These are phyloP conservation scores for Colletotrichum sp. DNA, from an alignment of 2,329 filamentous ascomycete species.

Conservation along the genomic window DNA sequence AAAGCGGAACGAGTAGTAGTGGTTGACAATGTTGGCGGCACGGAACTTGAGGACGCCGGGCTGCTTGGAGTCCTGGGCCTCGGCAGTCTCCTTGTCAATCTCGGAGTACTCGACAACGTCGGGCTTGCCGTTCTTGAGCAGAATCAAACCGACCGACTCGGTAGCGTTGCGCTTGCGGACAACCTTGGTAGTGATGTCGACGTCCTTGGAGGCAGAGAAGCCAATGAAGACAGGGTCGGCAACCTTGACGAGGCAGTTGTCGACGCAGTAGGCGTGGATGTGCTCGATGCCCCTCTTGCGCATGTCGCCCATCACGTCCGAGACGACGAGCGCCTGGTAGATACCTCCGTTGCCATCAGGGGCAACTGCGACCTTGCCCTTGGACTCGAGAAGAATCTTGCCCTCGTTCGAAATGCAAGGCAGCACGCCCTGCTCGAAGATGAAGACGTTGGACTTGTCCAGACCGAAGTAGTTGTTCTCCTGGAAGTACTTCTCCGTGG, in stretches of 20 bases:
- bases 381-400: conserved; percentile 93
- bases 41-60: conserved; percentile 89
- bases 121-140: conserved; percentile 93
- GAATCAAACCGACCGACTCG: conserved; percentile 92
- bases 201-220: conserved; percentile 84
- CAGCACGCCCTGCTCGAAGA: conserved; percentile 97
- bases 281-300: conserved; percentile 87
- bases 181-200: conserved; percentile 99
- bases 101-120: conserved; percentile 99
- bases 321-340: conserved; percentile 86
- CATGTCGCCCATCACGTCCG: conserved; percentile 87
- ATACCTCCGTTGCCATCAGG: conserved; percentile 97
- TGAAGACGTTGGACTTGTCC: conserved; percentile 80
- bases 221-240: conserved; percentile 95
- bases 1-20: conserved; percentile 97
- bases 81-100: conserved; percentile 87
- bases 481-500: conserved; percentile 93
- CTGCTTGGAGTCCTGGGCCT: conserved; percentile 85
- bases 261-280: conserved; percentile 96
- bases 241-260: conserved; percentile 99
- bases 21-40: conserved; percentile 99
- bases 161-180: conserved; percentile 97
- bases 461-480: conserved; percentile 92
- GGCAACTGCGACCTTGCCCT: conserved; percentile 89
- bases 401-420: conserved; percentile 98